Conservation (phyloP, 2,329 filamentous ascomycete species). For the Fusarium annulatum region DNA sequence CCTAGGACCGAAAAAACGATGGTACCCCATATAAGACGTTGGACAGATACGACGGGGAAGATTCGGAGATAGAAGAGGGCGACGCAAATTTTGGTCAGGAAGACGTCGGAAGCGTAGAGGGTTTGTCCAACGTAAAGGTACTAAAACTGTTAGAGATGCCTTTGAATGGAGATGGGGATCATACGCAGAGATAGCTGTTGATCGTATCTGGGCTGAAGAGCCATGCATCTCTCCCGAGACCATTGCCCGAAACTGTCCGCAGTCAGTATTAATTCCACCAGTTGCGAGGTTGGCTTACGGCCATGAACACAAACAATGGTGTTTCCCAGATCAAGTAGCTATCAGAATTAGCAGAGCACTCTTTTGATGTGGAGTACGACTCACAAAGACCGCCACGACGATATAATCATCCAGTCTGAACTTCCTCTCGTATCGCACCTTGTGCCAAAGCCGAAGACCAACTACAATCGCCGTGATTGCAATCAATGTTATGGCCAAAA, state of each 20-base stretch:
- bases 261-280: background rate
- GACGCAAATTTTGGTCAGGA: slow-evolving; percentile 7
- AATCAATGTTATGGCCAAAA: background rate
- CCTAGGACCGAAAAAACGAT: background rate
- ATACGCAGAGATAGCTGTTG: background rate
- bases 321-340: background rate
- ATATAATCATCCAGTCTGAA: background rate
- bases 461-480: background rate
- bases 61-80: slow-evolving; percentile 28
- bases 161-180: accelerated
- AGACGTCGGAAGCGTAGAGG: slow-evolving; percentile 10
- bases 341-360: accelerated
- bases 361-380: accelerated
- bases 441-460: background rate
- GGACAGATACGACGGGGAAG: slow-evolving; percentile 7
- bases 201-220: background rate
- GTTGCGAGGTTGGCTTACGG: background rate
- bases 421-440: background rate
- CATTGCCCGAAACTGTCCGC: background rate
- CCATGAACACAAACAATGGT: background rate
- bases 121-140: slow-evolving; percentile 8
- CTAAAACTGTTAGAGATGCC: background rate
- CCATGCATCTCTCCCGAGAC: slow-evolving; percentile 17
- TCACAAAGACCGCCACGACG: background rate
- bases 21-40: slow-evolving; percentile 10